A percentile compares a stretch with the other conserved stretches of the same genome.
phyloP scores from a whole-genome alignment of 164 flowering plant genomes.

The Buxus sempervirens region DNA sequence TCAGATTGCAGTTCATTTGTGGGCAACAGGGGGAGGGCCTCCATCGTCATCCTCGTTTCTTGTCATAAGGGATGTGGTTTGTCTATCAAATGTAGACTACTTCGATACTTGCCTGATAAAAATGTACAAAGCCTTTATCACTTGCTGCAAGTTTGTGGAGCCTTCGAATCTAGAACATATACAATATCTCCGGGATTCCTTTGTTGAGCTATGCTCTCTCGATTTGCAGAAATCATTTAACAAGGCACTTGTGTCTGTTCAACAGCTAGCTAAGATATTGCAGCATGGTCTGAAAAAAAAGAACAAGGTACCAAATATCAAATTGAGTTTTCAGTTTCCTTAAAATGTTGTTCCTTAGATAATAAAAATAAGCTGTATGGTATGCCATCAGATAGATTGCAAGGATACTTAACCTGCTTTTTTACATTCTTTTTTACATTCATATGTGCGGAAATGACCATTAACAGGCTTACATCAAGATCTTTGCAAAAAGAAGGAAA shows the following conservation, averaged over 20 bases:
- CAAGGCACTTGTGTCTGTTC: slow-evolving; percentile 49
- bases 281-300: slow-evolving; percentile 53
- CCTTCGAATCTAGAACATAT: slow-evolving; percentile 40
- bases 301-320: slow-evolving; percentile 51
- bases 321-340: background rate
- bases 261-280: slow-evolving; percentile 63
- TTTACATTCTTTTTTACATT: no score
- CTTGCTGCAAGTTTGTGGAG: slow-evolving; percentile 53
- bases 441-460: background rate
- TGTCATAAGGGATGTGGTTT: slow-evolving; percentile 49
- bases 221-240: slow-evolving; percentile 56
- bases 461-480: background rate
- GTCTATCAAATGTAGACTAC: slow-evolving; percentile 35
- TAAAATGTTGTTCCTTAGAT: no score
- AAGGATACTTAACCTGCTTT: background rate
- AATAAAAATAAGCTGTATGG: background rate
- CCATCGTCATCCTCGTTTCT: slow-evolving; percentile 55
- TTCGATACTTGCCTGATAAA: slow-evolving; percentile 54
- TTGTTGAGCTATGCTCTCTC: slow-evolving; percentile 65
- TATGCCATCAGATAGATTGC: background rate
- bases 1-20: slow-evolving; percentile 78
- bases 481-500: background rate
- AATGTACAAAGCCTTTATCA: slow-evolving; percentile 54
- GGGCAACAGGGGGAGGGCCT: slow-evolving; percentile 67
- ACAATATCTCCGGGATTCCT: slow-evolving; percentile 51